Conservation (phyloP, 352 stramenopile species). For the Globisporangium alternatum region DNA sequence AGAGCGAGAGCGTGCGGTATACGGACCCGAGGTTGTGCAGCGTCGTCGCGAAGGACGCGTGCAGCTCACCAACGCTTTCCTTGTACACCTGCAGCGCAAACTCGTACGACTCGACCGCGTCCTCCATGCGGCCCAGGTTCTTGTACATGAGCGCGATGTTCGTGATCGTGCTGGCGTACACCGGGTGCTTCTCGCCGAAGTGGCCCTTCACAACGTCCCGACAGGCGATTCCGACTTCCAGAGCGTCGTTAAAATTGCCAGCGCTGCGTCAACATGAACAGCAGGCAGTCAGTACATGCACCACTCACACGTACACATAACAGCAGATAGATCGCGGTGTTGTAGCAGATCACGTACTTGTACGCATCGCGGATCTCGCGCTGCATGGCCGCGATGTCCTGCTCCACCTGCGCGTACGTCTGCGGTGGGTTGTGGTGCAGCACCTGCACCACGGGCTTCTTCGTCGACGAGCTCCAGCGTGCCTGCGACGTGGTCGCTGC, state of each 20-base stretch:
- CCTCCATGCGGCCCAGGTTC: constrained; percentile 70
- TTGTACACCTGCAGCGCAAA: constrained; percentile 81
- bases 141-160: constrained; percentile 90
- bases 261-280: constrained; percentile 28
- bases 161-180: constrained; percentile 82
- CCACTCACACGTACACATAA: neutral
- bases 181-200: constrained; percentile 74
- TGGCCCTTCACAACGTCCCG: constrained; percentile 69
- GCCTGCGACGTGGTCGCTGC: neutral
- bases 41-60: constrained; percentile 82
- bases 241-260: constrained; percentile 57
- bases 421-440: constrained; percentile 54
- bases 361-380: constrained; percentile 81
- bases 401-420: constrained; percentile 66
- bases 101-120: constrained; percentile 80
- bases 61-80: constrained; percentile 69
- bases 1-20: constrained; percentile 60
- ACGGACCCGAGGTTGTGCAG: constrained; percentile 81
- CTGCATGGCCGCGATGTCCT: constrained; percentile 80
- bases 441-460: constrained; percentile 46
- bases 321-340: neutral
- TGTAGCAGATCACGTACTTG: constrained; percentile 46
- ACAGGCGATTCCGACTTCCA: constrained; percentile 66
- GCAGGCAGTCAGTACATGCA: neutral
- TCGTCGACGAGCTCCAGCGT: constrained; percentile 19